These are phyloP conservation scores for Allium cepa DNA, from an alignment of 106 monocot genomes.

Conservation along the genomic window DNA sequence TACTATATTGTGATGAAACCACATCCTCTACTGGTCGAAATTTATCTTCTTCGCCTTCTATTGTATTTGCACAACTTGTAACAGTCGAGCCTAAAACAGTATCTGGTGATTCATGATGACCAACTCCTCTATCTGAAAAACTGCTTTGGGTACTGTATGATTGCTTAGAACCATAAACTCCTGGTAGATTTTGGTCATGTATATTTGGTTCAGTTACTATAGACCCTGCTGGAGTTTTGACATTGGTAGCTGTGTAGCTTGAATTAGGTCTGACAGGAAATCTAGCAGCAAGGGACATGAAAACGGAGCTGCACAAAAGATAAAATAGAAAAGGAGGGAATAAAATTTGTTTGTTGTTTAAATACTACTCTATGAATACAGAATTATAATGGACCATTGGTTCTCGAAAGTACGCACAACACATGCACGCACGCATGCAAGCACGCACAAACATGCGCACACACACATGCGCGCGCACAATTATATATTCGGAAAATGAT, in stretches of 20 bases:
- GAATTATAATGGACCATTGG: too few species aligned
- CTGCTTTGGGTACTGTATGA: slow-evolving; percentile 8
- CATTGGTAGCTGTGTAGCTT: neutral
- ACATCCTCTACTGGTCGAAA: slow-evolving; percentile 10
- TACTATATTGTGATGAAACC: neutral
- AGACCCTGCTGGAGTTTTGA: slow-evolving; percentile 12
- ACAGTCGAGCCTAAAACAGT: slow-evolving; percentile 15
- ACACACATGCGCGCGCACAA: neutral
- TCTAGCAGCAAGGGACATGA: slow-evolving; percentile 77
- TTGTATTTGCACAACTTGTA: slow-evolving; percentile 8
- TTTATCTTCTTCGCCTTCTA: slow-evolving; percentile 30
- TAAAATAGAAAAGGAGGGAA: neutral
- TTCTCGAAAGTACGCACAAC: too few species aligned
- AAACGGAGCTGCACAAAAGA: slow-evolving; percentile 73
- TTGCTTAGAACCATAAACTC: neutral
- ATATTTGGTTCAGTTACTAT: slow-evolving; percentile 17
- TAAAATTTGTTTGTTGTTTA: too few species aligned
- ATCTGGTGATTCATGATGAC: slow-evolving; percentile 20
- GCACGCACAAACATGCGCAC: too few species aligned
- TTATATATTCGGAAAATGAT: neutral
- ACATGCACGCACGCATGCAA: too few species aligned
- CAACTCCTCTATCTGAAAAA: slow-evolving; percentile 6
- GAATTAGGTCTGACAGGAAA: slow-evolving; percentile 35
- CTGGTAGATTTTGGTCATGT: slow-evolving; percentile 13
- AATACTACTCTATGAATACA: too few species aligned